Base-by-base conservation (phyloP, 139 green algal species). In the Tetraselmis striata region DNA sequence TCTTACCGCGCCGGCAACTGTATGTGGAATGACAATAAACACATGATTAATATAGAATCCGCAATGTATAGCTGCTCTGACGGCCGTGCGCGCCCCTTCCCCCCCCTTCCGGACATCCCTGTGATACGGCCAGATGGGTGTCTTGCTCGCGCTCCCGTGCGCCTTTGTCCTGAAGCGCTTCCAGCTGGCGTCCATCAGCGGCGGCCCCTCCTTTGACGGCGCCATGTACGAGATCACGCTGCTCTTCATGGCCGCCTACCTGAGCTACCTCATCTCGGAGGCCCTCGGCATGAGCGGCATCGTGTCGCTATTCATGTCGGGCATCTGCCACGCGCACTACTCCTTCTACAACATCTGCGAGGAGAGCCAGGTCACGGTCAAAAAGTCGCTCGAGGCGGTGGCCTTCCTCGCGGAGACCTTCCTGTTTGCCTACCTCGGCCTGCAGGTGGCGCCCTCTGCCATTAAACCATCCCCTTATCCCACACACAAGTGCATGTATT, bases 271-370 rank as follows among this genome's bases (percentile, higher is more conserved):
- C 77, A 29, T 87, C n/a, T 92, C 93, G 28, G 94, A 97, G 83
- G 82, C 31, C 0, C 76, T 95, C 26, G 30, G 79, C 28, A 81
- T 95, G 29, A 88, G 77, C 29, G 92, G 92, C 32, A 95, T 97
- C 31, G 92, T 97, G 29, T 83, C 90, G n/a, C 90, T 96, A 58
- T 93, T 97, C 74, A 96, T 97, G 77, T 90, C 82, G 77, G 93
- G 93, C 32, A 89, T 96, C 45, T 89, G 82, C 28, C 94, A 94
- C 90, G 89, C 85, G 32, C 93, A 94, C 80, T 96, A 96, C 90
- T 90, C 91, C 5, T 87, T 88, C 76, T 86, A 94, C 79, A 89
- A 90, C 80, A 82, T 96, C 1, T 89, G 81, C 32, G 77, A 80
- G 1, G 77, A 58, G n/a, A 29, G 87, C 29, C 79, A 87, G 59